Evolutionary conservation across 495 filamentous ascomycete species (phyloP).

Genomic region (Friedmanniomyces simplex): DNA sequence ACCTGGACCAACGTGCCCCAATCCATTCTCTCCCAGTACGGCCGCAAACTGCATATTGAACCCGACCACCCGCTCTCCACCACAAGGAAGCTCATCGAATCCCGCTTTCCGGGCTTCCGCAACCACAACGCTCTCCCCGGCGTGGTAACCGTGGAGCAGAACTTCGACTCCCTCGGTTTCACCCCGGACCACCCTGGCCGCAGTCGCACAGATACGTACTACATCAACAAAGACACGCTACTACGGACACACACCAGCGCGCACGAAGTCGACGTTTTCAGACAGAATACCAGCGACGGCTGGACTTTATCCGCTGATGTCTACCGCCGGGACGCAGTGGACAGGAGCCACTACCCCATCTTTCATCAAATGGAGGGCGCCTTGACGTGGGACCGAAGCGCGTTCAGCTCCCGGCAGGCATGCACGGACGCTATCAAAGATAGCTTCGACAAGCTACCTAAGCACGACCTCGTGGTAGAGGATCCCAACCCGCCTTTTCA

Average conservation of each 20-base stretch:
- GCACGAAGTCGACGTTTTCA: slow-evolving; percentile 82
- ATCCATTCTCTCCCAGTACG: slow-evolving; percentile 60
- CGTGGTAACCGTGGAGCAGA: slow-evolving; percentile 74
- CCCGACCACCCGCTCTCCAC: slow-evolving; percentile 83
- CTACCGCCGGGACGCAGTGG: slow-evolving; percentile 89
- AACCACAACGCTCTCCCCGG: slow-evolving; percentile 70
- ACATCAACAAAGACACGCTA: slow-evolving; percentile 74
- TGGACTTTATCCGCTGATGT: slow-evolving; percentile 93
- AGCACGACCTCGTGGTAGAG: slow-evolving; percentile 59
- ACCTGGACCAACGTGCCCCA: slow-evolving; percentile 76
- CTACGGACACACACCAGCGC: slow-evolving; percentile 89
- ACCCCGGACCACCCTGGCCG: slow-evolving; percentile 82
- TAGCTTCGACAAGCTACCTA: slow-evolving; percentile 26
- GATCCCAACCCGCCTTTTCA: slow-evolving; percentile 77
- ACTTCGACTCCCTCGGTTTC: slow-evolving; percentile 95
- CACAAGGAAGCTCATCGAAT: slow-evolving; percentile 85
- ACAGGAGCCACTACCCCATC: slow-evolving; percentile 87
- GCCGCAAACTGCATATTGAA: slow-evolving; percentile 71
- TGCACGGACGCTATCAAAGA: slow-evolving; percentile 4
- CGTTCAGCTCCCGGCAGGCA: slow-evolving; percentile 30
- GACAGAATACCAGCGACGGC: slow-evolving; percentile 54
- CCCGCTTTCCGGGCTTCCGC: slow-evolving; percentile 67
- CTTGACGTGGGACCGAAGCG: slow-evolving; percentile 69
- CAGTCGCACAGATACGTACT: slow-evolving; percentile 85
- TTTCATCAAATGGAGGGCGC: slow-evolving; percentile 99